Percentiles rank a stretch among this genome's conserved stretches.
Evolutionary conservation across 2,329 filamentous ascomycete species (phyloP).

Genomic region (Pseudogymnoascus sp.): DNA sequence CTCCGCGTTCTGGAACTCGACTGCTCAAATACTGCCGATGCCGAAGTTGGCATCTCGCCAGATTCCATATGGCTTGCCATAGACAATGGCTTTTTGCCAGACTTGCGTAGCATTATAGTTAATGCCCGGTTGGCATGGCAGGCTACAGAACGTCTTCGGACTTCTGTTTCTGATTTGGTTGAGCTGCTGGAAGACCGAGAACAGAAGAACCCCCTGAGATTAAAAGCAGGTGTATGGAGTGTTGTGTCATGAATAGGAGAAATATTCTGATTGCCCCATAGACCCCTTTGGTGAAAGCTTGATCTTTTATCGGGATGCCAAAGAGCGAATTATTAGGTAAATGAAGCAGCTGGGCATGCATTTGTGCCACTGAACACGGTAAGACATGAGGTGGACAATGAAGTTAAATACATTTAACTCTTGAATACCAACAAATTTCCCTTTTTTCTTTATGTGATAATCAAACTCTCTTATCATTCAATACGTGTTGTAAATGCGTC

Average conservation of each 20-base stretch:
- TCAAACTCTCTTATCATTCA: neutral
- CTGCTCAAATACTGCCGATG: slow-evolving; percentile 23
- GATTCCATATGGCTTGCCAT: slow-evolving; percentile 24
- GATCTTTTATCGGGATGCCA: neutral
- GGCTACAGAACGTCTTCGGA: slow-evolving; percentile 19
- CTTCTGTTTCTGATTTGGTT: slow-evolving; percentile 22
- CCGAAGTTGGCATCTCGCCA: slow-evolving; percentile 22
- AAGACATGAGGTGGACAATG: neutral
- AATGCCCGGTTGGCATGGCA: slow-evolving; percentile 27
- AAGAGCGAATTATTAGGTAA: neutral
- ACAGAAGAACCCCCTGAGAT: slow-evolving; percentile 22
- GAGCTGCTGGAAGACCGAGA: slow-evolving; percentile 26
- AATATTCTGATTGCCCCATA: neutral
- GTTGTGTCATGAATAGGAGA: slow-evolving; percentile 10
- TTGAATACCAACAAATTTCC: neutral
- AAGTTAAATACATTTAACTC: neutral
- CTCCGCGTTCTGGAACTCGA: slow-evolving; percentile 28
- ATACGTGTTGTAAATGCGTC: neutral
- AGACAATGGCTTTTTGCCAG: slow-evolving; percentile 21
- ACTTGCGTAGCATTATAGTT: slow-evolving; percentile 26
- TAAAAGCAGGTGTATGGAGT: slow-evolving; percentile 22
- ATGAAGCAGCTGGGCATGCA: neutral
- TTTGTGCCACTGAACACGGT: neutral
- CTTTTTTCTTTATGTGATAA: slow-evolving; percentile 3
- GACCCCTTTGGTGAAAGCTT: neutral